These are phyloP conservation scores for Lyophyllum shimeji DNA, from an alignment of 768 basidiomycete species.

Conservation along the genomic window DNA sequence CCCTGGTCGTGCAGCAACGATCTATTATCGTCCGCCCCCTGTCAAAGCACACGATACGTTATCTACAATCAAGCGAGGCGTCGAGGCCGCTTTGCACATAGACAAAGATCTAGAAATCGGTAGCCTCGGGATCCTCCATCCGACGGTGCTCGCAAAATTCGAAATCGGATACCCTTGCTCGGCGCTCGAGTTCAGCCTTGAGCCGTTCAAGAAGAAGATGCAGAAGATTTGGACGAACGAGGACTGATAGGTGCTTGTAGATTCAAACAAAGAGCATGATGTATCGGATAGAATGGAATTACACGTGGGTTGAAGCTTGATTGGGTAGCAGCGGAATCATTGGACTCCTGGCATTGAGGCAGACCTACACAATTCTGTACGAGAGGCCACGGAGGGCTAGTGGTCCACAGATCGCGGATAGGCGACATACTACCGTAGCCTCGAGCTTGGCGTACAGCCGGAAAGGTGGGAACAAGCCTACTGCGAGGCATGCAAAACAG, in stretches of 20 bases:
- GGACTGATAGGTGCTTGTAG: slow-evolving; percentile 28
- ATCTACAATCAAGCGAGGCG: slow-evolving; percentile 37
- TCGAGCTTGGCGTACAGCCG: neutral
- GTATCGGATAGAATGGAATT: slow-evolving; percentile 18
- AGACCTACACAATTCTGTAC: neutral
- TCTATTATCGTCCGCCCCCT: slow-evolving; percentile 75
- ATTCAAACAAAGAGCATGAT: slow-evolving; percentile 8
- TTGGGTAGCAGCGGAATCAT: neutral
- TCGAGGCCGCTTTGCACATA: slow-evolving; percentile 43
- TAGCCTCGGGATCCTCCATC: slow-evolving; percentile 91
- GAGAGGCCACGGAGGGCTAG: no score
- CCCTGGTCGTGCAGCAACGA: slow-evolving; percentile 90
- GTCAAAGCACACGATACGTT: slow-evolving; percentile 29
- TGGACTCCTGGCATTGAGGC: neutral
- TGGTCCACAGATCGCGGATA: no score
- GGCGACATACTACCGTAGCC: neutral
- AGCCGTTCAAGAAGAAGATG: slow-evolving; percentile 86
- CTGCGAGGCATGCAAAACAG: neutral
- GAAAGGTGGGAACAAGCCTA: slow-evolving; percentile 1
- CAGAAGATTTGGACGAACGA: slow-evolving; percentile 57
- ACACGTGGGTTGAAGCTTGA: neutral
- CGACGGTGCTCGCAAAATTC: slow-evolving; percentile 87
- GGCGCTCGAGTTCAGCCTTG: slow-evolving; percentile 89
- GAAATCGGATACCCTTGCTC: slow-evolving; percentile 96
- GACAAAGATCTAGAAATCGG: slow-evolving; percentile 75